These are phyloP conservation scores for Mallotus repandus DNA, from an alignment of 441 rosid species.

Conservation along the genomic window DNA sequence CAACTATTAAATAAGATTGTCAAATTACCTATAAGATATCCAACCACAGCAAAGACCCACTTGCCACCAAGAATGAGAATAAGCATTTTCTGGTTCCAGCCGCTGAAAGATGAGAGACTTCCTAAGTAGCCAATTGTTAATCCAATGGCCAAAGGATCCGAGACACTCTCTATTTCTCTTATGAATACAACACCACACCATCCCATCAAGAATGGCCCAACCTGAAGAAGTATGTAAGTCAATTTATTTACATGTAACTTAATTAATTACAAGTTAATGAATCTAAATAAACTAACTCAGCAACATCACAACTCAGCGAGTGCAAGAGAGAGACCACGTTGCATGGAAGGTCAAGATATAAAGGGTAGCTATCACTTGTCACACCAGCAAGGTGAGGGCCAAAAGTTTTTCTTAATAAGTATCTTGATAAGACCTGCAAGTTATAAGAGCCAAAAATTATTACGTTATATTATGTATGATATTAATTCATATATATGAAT, in stretches of 20 bases:
- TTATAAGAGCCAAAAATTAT: conserved; percentile 11
- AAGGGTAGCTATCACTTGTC: conserved; percentile 52
- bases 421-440: conserved; percentile 76
- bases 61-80: conserved; percentile 68
- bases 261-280: too few relatives aligned
- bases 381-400: conserved; percentile 65
- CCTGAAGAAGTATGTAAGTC: conserved; percentile 26
- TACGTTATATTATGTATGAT: neutral
- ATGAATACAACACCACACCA: conserved; percentile 91
- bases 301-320: neutral
- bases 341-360: conserved; percentile 85
- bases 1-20: neutral
- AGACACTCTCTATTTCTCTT: conserved; percentile 55
- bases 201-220: conserved; percentile 96
- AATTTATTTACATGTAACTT: too few relatives aligned
- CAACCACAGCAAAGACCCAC: conserved; percentile 62
- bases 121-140: conserved; percentile 82
- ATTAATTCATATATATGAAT: too few relatives aligned
- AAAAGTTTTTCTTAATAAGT: conserved; percentile 64
- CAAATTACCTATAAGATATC: conserved; percentile 67
- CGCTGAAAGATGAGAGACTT: conserved; percentile 86
- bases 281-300: too few relatives aligned
- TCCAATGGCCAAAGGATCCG: conserved; percentile 71
- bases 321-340: conserved; percentile 61
- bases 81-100: conserved; percentile 95